These are phyloP conservation scores for Crithidia thermophila DNA, from an alignment of 208 protist genomes.

Conservation along the genomic window DNA sequence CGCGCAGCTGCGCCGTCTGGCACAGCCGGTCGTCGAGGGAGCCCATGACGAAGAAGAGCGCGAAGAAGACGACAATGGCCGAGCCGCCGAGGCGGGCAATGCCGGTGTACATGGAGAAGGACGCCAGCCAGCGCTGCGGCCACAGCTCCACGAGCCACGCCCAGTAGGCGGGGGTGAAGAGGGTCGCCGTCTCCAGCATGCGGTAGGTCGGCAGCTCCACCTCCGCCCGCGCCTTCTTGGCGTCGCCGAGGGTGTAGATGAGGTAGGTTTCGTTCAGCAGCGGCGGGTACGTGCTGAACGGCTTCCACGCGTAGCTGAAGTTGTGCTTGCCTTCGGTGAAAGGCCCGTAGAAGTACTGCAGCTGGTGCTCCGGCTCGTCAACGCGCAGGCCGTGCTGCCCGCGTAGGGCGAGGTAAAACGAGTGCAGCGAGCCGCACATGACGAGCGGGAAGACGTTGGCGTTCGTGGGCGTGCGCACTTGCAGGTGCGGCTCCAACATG, in stretches of 20 bases:
- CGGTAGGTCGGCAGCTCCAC: slow-evolving; percentile 42
- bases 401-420: slow-evolving; percentile 62
- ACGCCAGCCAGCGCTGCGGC: slow-evolving; percentile 65
- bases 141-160: slow-evolving; percentile 46
- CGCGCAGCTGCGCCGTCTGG: slow-evolving; percentile 14
- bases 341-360: slow-evolving; percentile 79
- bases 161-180: slow-evolving; percentile 20
- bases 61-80: slow-evolving; percentile 49
- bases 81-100: slow-evolving; percentile 46
- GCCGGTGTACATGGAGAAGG: slow-evolving; percentile 58
- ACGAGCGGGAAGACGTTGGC: slow-evolving; percentile 49
- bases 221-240: slow-evolving; percentile 25
- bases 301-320: slow-evolving; percentile 76
- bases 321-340: slow-evolving; percentile 29
- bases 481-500: slow-evolving; percentile 57
- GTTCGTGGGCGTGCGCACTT: slow-evolving; percentile 33
- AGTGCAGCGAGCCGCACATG: slow-evolving; percentile 72
- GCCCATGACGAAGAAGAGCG: slow-evolving; percentile 39
- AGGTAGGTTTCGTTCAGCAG: slow-evolving; percentile 66
- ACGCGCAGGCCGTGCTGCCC: slow-evolving; percentile 37
- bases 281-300: slow-evolving; percentile 51
- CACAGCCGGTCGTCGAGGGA: slow-evolving; percentile 21
- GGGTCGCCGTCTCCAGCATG: slow-evolving; percentile 19
- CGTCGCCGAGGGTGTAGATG: slow-evolving; percentile 52
- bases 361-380: slow-evolving; percentile 71